phyloP scores from a whole-genome alignment of 306 rosid genomes.

The Vigna reflexopilosa region DNA sequence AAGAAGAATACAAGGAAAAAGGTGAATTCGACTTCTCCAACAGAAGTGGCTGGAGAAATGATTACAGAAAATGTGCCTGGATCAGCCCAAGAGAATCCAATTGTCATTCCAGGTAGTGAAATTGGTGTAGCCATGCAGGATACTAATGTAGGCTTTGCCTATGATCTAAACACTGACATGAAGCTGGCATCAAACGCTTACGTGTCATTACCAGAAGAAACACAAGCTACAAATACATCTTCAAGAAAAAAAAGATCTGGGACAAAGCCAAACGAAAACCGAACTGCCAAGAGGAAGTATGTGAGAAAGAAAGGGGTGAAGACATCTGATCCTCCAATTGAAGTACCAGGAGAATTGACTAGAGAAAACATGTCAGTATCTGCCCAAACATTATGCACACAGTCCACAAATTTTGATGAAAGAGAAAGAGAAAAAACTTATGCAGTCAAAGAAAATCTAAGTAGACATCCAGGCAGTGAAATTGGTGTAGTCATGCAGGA shows the following conservation, averaged over 20 bases:
- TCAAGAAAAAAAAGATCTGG: slow-evolving; percentile 32
- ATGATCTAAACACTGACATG: slow-evolving; percentile 36
- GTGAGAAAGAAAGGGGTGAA: slow-evolving; percentile 27
- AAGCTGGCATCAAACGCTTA: slow-evolving; percentile 38
- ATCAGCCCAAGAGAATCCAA: slow-evolving; percentile 36
- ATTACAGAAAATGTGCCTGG: slow-evolving; percentile 37
- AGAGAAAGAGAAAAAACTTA: slow-evolving; percentile 44
- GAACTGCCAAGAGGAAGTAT: slow-evolving; percentile 32
- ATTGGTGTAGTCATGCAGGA: background rate
- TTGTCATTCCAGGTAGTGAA: slow-evolving; percentile 32
- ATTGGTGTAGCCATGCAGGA: slow-evolving; percentile 37
- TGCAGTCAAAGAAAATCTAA: slow-evolving; percentile 30
- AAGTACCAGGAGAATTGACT: slow-evolving; percentile 39
- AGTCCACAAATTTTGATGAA: slow-evolving; percentile 36
- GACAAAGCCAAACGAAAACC: slow-evolving; percentile 30
- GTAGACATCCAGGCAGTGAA: slow-evolving; percentile 34
- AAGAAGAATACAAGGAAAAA: slow-evolving; percentile 36
- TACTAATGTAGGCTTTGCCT: slow-evolving; percentile 32
- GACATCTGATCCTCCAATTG: slow-evolving; percentile 40
- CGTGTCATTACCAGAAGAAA: slow-evolving; percentile 42
- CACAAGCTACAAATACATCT: slow-evolving; percentile 35
- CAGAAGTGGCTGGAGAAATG: slow-evolving; percentile 40
- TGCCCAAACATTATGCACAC: slow-evolving; percentile 55
- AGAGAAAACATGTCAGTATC: slow-evolving; percentile 39
- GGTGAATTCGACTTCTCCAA: slow-evolving; percentile 41